Evolutionary conservation across 441 rosid genomes (phyloP).

Genomic region (Pelargonium myrrhifolium): DNA sequence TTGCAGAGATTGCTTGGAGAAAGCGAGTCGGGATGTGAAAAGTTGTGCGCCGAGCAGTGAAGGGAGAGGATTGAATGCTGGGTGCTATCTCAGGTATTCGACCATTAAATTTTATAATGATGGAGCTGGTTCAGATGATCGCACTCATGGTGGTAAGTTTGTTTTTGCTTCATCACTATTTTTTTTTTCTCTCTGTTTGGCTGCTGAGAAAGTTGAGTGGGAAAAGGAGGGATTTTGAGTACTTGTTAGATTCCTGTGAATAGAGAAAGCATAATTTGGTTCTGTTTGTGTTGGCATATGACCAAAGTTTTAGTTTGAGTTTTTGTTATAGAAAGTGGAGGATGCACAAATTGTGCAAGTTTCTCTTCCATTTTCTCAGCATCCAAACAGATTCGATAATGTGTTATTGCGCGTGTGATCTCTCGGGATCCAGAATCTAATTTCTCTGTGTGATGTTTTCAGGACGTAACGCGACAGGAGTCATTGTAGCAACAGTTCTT

Average conservation of each 20-base stretch:
- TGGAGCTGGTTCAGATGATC: no score
- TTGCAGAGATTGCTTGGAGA: constrained; percentile 42
- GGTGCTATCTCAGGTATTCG: constrained; percentile 60
- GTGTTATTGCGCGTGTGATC: no score
- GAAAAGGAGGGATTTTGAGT: no score
- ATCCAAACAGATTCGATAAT: background rate
- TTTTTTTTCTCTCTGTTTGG: no score
- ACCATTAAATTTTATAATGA: constrained; percentile 32
- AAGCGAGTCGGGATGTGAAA: constrained; percentile 33
- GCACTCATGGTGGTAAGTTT: background rate
- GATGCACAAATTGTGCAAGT: no score
- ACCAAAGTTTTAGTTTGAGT: no score
- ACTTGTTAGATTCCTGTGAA: no score
- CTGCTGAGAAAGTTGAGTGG: no score
- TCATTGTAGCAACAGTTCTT: constrained; percentile 35
- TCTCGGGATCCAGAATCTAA: no score
- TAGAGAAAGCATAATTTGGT: no score
- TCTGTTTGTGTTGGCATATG: no score
- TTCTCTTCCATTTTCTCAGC: background rate
- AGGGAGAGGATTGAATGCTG: constrained; percentile 50
- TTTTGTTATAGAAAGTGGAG: no score
- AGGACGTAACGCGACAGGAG: constrained; percentile 36
- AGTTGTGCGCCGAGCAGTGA: constrained; percentile 34
- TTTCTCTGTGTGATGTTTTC: constrained; percentile 7
- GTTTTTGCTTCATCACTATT: background rate